Conservation (phyloP, 2,329 filamentous ascomycete genomes). For the Ceratocystis ficicola region DNA sequence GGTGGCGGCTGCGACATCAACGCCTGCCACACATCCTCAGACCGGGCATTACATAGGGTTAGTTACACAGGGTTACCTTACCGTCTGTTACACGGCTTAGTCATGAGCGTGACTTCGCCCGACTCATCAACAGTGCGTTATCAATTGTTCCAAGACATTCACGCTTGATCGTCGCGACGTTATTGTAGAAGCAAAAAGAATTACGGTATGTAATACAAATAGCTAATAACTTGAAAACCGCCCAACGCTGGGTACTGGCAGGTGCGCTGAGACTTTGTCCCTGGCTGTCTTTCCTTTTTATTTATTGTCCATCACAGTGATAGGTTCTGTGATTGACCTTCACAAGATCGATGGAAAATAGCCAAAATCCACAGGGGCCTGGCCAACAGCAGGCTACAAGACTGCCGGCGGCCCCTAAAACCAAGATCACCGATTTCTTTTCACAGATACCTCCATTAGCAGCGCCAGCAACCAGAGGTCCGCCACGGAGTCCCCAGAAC, state of each 20-base stretch:
- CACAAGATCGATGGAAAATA: neutral
- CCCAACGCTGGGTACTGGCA: too few species aligned
- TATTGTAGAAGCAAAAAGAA: neutral
- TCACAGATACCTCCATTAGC: neutral
- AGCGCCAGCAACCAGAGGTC: neutral
- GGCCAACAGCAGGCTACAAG: neutral
- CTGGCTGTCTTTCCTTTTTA: neutral
- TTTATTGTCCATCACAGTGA: neutral
- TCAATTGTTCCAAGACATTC: too few species aligned
- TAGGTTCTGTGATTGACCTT: neutral
- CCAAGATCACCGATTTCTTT: slow-evolving; percentile 1
- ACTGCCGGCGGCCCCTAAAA: neutral
- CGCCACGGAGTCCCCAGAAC: neutral
- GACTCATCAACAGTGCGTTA: too few species aligned
- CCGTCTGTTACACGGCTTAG: too few species aligned
- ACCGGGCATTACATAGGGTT: too few species aligned
- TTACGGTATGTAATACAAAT: too few species aligned
- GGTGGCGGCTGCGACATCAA: too few species aligned
- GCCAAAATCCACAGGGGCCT: neutral
- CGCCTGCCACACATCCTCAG: too few species aligned
- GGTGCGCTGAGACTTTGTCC: neutral
- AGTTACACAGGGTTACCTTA: too few species aligned
- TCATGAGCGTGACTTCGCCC: too few species aligned
- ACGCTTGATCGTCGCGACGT: neutral
- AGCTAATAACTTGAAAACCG: too few species aligned